Evolutionary conservation across 352 stramenopile species (phyloP).

Genomic region (Phytopythium boreale): DNA sequence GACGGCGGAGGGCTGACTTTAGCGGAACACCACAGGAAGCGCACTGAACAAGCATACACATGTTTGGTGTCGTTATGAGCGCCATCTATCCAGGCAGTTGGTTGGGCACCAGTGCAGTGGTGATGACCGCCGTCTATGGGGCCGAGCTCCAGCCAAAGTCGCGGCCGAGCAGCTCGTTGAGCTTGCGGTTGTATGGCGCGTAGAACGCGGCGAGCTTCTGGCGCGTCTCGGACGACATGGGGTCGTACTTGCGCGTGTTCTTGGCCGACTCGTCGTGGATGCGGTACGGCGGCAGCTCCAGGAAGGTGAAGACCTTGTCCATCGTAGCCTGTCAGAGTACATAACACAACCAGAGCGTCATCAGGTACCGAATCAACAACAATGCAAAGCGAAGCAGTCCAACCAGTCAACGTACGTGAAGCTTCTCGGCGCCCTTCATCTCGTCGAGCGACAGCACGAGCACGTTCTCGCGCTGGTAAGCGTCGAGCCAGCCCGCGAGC

Average conservation of each 20-base stretch:
- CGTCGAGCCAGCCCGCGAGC: slow-evolving; percentile 89
- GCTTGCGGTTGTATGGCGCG: slow-evolving; percentile 78
- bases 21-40: slow-evolving; percentile 6
- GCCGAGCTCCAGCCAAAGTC: slow-evolving; percentile 55
- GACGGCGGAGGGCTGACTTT: neutral
- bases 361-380: neutral
- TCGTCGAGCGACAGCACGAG: slow-evolving; percentile 93
- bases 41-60: slow-evolving; percentile 13
- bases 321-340: slow-evolving; percentile 47
- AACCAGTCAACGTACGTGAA: slow-evolving; percentile 42
- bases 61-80: neutral
- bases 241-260: slow-evolving; percentile 87
- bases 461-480: slow-evolving; percentile 89
- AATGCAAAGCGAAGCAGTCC: neutral
- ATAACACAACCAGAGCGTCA: slow-evolving; percentile 13
- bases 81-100: neutral
- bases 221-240: slow-evolving; percentile 48
- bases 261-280: slow-evolving; percentile 83
- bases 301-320: slow-evolving; percentile 80
- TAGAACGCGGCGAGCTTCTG: slow-evolving; percentile 75
- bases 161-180: slow-evolving; percentile 61
- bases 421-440: slow-evolving; percentile 73
- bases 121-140: neutral
- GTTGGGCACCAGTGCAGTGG: neutral
- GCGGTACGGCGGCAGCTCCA: slow-evolving; percentile 77